Evolutionary conservation across 1,284 basidiomycete genomes (phyloP).

Genomic region (Rhodotorula sp.): DNA sequence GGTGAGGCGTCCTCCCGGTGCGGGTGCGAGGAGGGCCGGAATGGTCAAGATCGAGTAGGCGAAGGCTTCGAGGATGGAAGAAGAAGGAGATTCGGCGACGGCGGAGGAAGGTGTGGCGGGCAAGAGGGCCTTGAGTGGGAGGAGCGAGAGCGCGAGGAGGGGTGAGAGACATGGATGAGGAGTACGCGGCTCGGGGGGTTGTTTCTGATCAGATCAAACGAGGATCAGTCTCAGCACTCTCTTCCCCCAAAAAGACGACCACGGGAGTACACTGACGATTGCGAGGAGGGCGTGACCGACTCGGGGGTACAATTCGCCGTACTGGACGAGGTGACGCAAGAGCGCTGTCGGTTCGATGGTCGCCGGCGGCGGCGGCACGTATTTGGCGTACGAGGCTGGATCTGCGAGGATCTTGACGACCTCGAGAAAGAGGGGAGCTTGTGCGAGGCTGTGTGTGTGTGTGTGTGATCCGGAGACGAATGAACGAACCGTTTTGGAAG

Average conservation of each 20-base stretch:
- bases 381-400: conserved; percentile 32
- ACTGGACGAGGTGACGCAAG: conserved; percentile 18
- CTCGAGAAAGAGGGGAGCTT: conserved; percentile 43
- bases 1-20: conserved; percentile 42
- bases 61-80: conserved; percentile 27
- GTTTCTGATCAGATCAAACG: background rate
- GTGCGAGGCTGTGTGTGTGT: conserved; percentile 13
- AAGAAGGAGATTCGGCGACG: conserved; percentile 50
- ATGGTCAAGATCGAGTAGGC: conserved; percentile 21
- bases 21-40: conserved; percentile 54
- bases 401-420: conserved; percentile 41
- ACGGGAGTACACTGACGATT: conserved; percentile 34
- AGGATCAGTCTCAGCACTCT: conserved; percentile 16
- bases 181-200: conserved; percentile 54
- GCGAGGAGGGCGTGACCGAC: conserved; percentile 22
- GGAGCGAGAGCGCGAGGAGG: conserved; percentile 52
- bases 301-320: conserved; percentile 10
- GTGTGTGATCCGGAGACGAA: no score
- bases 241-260: conserved; percentile 45
- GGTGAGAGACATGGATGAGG: conserved; percentile 52
- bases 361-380: conserved; percentile 1
- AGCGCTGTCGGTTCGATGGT: background rate
- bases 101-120: conserved; percentile 53
- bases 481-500: no score
- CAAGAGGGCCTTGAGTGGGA: conserved; percentile 52